Evolutionary conservation across 331 rosid species (phyloP), one percentile per base, ranked within the genome.

Genomic region (Acacia concinna): DNA sequence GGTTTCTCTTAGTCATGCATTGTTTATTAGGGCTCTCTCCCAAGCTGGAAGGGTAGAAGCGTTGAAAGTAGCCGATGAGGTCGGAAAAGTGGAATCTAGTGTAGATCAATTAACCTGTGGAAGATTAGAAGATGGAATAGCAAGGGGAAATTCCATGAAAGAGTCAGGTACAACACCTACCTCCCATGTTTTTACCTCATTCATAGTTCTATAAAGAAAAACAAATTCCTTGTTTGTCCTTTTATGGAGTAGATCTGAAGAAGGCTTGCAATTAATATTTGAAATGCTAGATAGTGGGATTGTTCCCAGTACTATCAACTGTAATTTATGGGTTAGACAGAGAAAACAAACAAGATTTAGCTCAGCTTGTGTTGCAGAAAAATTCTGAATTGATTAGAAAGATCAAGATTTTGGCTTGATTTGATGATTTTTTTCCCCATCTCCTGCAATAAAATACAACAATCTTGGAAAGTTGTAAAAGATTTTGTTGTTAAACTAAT

Each of bases 241-340:
- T 89, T 96, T 76, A 89, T 79, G 65, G 37, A 96, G 94, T 23
- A 88, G 82, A 83, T 92, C 98, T 25, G 98, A 92, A 86, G 98
- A 94, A 86, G 97, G 91, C 31, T 41, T 86, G 87, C 51, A 60
- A 78, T 87, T 91, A 56, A 37, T 92, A 63, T 78, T 90, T 71
- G 96, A 88, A 18, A 95, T 95, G 98, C 51, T 75, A 70, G 83
- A 79, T 0, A 70, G 84, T 76, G 96, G 93, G 59, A 90, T 95
- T 87, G 89, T 85, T 81, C 98, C 98, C 3, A 95, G 97, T 63
- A 87, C 84, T 71, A 54, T 95, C 57, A 95, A 95, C 77, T 92
- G 89, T 94, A 64, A 86, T 86, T 82, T 84, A 70, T 75, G 97
- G 97, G 79, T 78, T 94, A 38, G 89, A 94, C 77, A 85, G 92